A percentile compares a stretch with the other conserved stretches of the same genome.
These are phyloP conservation scores for Verticillium zaregamsianum DNA, from an alignment of 2,329 filamentous ascomycete species.

Conservation along the genomic window DNA sequence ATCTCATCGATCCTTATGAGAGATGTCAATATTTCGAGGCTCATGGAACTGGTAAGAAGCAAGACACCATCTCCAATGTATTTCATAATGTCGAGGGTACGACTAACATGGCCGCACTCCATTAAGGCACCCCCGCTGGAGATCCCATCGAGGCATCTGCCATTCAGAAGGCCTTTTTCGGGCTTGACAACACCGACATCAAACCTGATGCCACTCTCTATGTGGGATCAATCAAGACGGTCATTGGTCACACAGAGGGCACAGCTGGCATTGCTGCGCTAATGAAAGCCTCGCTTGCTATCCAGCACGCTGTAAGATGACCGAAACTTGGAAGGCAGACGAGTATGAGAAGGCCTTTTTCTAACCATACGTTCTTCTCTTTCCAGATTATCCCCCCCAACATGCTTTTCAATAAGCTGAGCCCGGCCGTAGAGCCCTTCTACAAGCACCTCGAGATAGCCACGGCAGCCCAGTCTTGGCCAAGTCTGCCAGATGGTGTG, in stretches of 20 bases:
- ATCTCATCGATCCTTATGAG: conserved; percentile 5
- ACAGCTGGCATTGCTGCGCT: conserved; percentile 1
- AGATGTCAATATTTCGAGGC: conserved; percentile 19
- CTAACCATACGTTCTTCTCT: too few species aligned
- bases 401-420: conserved; percentile 21
- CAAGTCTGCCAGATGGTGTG: neutral
- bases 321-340: too few species aligned
- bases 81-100: too few species aligned
- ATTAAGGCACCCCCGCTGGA: conserved; percentile 26
- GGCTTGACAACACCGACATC: too few species aligned
- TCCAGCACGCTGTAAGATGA: too few species aligned
- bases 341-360: too few species aligned
- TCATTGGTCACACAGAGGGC: conserved; percentile 6
- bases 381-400: too few species aligned
- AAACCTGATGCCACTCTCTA: conserved; percentile 13
- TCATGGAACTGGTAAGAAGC: conserved; percentile 36
- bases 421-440: conserved; percentile 20
- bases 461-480: conserved; percentile 12
- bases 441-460: conserved; percentile 13
- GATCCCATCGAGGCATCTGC: conserved; percentile 31
- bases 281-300: conserved; percentile 5
- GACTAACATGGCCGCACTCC: conserved; percentile 26
- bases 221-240: conserved; percentile 2
- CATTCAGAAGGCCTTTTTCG: conserved; percentile 16
- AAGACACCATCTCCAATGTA: too few species aligned